Conservation (phyloP, 176 grass and related monocot genomes). For the Avena insularis region DNA sequence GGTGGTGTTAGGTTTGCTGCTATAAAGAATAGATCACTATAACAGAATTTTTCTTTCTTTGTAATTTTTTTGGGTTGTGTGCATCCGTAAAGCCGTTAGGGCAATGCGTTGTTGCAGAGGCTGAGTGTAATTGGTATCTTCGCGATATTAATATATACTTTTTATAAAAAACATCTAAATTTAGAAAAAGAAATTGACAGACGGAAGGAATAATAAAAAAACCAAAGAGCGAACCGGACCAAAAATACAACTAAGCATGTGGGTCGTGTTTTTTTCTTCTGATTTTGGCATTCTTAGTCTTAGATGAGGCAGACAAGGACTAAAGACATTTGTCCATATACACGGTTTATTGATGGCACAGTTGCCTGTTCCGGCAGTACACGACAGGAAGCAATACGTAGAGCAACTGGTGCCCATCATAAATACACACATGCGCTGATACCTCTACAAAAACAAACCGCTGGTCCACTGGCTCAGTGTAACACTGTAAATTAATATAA, state of each 20-base stretch:
- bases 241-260: background rate
- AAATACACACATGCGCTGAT: background rate
- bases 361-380: conserved; percentile 18
- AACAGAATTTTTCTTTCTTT: too few relatives aligned
- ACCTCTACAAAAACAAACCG: background rate
- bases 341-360: conserved; percentile 1
- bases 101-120: too few relatives aligned
- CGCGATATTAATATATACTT: too few relatives aligned
- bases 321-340: background rate
- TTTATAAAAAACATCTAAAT: too few relatives aligned
- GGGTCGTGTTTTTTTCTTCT: conserved; percentile 1
- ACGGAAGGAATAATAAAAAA: too few relatives aligned
- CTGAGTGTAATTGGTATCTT: too few relatives aligned
- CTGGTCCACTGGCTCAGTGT: background rate
- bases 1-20: too few relatives aligned
- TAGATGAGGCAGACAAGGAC: conserved; percentile 28
- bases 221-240: background rate
- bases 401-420: background rate
- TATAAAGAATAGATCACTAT: too few relatives aligned
- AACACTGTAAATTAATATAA: background rate
- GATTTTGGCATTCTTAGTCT: conserved; percentile 6
- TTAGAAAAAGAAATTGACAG: too few relatives aligned
- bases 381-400: background rate
- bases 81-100: too few relatives aligned
- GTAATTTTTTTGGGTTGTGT: too few relatives aligned